These are phyloP conservation scores for Eimeria acervulina DNA, from an alignment of 169 alveolate genomes.

Conservation along the genomic window DNA sequence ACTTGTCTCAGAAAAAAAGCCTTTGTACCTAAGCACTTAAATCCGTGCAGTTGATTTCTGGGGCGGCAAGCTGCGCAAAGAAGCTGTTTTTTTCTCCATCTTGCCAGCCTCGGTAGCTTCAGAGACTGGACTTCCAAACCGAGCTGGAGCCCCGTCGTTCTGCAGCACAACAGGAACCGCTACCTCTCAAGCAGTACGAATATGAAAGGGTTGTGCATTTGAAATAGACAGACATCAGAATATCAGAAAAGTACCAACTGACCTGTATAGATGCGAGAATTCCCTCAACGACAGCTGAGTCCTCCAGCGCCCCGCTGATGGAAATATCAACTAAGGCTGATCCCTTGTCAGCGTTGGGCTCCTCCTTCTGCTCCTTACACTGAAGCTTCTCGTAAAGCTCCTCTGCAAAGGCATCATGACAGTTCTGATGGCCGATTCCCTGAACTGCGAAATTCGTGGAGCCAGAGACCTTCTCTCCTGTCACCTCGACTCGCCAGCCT, in stretches of 20 bases:
- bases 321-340: constrained; percentile 75
- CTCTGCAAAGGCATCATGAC: constrained; percentile 81
- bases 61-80: background rate
- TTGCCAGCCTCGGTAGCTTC: background rate
- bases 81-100: background rate
- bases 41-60: background rate
- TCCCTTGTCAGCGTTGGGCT: background rate
- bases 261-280: constrained; percentile 80
- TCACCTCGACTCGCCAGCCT: constrained; percentile 60
- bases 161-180: background rate
- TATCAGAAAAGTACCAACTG: background rate
- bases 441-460: constrained; percentile 68
- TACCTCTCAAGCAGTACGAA: too few species aligned
- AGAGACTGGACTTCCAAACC: constrained; percentile 45
- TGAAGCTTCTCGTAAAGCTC: constrained; percentile 73
- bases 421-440: constrained; percentile 82
- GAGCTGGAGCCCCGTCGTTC: constrained; percentile 72
- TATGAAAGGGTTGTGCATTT: background rate
- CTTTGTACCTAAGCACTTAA: background rate
- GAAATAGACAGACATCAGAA: background rate
- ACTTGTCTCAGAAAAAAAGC: background rate
- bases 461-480: constrained; percentile 9
- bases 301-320: constrained; percentile 79
- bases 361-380: background rate
- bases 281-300: constrained; percentile 77